Evolutionary conservation across 140 eudicot species (phyloP).

Genomic region (Stevia rebaudiana): DNA sequence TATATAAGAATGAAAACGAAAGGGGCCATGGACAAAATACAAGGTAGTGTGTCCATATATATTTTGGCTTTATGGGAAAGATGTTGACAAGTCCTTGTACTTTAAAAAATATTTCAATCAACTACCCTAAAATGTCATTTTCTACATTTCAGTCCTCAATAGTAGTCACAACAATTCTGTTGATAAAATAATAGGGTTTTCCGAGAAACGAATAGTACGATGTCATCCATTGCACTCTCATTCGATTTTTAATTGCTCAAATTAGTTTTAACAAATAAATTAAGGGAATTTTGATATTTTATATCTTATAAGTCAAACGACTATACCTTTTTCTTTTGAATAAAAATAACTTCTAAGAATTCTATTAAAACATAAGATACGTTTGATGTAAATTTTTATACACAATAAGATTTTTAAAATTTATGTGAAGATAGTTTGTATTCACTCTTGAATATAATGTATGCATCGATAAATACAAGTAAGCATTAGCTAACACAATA

Average conservation of each 20-base stretch:
- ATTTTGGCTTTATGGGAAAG: conserved; percentile 22
- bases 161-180: background rate
- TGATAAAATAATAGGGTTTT: background rate
- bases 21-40: conserved; percentile 24
- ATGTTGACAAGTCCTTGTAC: conserved; percentile 38
- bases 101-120: conserved; percentile 19
- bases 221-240: conserved; percentile 8
- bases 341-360: too few species aligned
- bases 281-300: too few species aligned
- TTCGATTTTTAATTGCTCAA: too few species aligned
- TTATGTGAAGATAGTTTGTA: too few species aligned
- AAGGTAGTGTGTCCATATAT: conserved; percentile 25
- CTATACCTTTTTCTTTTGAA: too few species aligned
- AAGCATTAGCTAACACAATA: background rate
- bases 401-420: too few species aligned
- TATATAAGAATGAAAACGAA: conserved; percentile 25
- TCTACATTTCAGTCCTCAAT: conserved; percentile 26
- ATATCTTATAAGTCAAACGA: too few species aligned
- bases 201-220: conserved; percentile 28
- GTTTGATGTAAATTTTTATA: too few species aligned
- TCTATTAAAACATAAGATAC: too few species aligned
- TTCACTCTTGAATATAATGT: too few species aligned
- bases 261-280: too few species aligned
- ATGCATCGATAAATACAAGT: too few species aligned
- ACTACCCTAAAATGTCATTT: conserved; percentile 32